Percentiles rank a stretch among this genome's conserved stretches.
phyloP scores from a whole-genome alignment of 306 rosid species.

The Quercus ilex region DNA sequence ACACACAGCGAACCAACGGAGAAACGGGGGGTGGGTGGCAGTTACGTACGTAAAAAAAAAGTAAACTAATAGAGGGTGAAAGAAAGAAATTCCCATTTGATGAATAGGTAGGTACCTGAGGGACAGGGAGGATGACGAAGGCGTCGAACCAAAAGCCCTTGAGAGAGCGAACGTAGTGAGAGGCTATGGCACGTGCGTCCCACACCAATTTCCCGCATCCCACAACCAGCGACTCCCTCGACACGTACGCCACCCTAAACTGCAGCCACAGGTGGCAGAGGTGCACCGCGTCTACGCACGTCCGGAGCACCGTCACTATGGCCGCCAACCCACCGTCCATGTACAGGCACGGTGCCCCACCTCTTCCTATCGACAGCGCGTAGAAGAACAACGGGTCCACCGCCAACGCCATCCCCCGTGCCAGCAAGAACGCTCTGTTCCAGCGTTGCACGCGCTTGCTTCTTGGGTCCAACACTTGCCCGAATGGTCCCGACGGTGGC shows the following conservation, averaged over 20 bases:
- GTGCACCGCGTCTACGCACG: constrained; percentile 72
- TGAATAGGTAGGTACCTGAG: constrained; percentile 46
- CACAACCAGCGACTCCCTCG: constrained; percentile 79
- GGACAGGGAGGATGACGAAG: constrained; percentile 83
- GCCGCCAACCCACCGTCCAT: constrained; percentile 89
- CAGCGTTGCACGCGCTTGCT: constrained; percentile 77
- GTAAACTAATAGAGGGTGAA: no score
- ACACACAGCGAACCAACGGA: no score
- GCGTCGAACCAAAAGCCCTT: constrained; percentile 95
- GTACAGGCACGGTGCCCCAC: constrained; percentile 80
- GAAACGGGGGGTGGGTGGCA: neutral
- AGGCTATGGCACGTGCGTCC: constrained; percentile 82
- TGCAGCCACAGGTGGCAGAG: constrained; percentile 82
- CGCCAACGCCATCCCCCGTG: constrained; percentile 87
- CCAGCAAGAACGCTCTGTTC: constrained; percentile 76
- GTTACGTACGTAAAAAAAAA: neutral
- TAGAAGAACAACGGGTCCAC: constrained; percentile 90
- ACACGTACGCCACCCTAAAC: constrained; percentile 80
- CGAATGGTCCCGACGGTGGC: constrained; percentile 36
- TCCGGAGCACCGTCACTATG: constrained; percentile 63
- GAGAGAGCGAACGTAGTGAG: constrained; percentile 62
- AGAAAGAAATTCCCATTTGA: no score
- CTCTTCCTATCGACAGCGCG: constrained; percentile 81
- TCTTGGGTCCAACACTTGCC: constrained; percentile 71
- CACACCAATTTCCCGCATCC: constrained; percentile 99